These are phyloP conservation scores for Pneumocystis murina DNA, from an alignment of 1,139 yeast species.

Conservation along the genomic window DNA sequence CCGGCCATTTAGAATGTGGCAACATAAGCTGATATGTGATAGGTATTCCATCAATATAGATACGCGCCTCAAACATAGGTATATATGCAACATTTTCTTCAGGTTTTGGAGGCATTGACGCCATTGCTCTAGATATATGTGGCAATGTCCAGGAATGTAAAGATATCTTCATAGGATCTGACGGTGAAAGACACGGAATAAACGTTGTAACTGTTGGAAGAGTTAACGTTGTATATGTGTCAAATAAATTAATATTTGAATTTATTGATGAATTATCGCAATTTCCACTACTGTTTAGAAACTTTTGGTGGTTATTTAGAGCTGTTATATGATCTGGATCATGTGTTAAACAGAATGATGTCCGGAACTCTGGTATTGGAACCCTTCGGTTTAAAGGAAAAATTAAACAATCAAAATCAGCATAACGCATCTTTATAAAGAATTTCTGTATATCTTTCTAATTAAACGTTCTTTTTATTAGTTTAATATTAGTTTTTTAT, in stretches of 20 bases:
- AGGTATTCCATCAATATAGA: neutral
- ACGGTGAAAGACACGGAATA: neutral
- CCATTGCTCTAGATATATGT: neutral
- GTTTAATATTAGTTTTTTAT: too few relatives aligned
- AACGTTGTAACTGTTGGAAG: neutral
- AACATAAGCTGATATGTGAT: neutral
- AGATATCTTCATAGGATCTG: neutral
- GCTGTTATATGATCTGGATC: neutral
- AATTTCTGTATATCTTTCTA: too few relatives aligned
- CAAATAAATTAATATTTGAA: neutral
- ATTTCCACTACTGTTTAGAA: neutral
- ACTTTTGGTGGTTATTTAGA: neutral
- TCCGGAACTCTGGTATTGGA: neutral
- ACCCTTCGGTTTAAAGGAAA: neutral
- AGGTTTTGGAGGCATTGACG: neutral
- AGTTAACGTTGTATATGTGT: neutral
- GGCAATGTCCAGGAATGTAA: neutral
- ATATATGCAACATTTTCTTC: neutral
- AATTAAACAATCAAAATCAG: neutral
- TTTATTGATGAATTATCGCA: neutral
- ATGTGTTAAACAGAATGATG: neutral
- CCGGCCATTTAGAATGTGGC: neutral
- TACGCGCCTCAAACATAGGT: neutral
- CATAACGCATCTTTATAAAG: neutral
- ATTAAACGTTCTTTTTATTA: too few relatives aligned